Base-by-base conservation (phyloP, 192 early-diverging fungal species). In the Neocallimastix lanati region DNA sequence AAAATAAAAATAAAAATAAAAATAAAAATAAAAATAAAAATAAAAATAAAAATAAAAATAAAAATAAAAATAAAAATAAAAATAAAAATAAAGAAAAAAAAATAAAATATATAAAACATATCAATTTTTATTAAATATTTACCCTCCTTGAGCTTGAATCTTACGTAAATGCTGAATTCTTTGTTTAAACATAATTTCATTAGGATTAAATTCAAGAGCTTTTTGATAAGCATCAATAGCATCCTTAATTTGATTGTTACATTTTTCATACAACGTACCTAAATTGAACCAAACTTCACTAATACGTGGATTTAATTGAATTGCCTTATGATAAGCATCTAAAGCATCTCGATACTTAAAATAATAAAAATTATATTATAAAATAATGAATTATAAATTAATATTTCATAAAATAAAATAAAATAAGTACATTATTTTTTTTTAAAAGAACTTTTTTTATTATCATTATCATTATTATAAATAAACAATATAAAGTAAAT, bases 251-350 rank as follows among this genome's bases (percentile, higher is more conserved):
- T 99, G 97, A 86, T 96, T 96, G 84, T 99, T 96, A 87, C 97
- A 99, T 0, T 93, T 90, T 82, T 99, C 97, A 83, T 99, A 99
- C 0, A 99, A 88, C 0, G 95, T 96, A 4, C 97, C 97, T 18
- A 99, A 83, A 83, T 99, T 93, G 78, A 94, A 98, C 97, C 97
- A 99, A 5, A 99, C 96, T 86, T 99, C 97, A 82, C 92, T 92
- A 80, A 98, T 93, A 79, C 93, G 91, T 37, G 97, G 94, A 83
- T 96, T 96, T 50, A 97, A 88, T 76, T 94, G 92, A 79, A 98
- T 96, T 3, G 96, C 98, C 18, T 94, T 90, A 82, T 92, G 94
- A 83, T 98, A 99, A 21, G 98, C 98, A 85, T 99, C 96, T 36
- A 98, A 85, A 0, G 98, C 98, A 83, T 99, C 96, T 15, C 93